Evolutionary conservation across 345 rosid species (phyloP), one percentile per base, ranked within the genome.

Genomic region (Pugionium dolabratum): DNA sequence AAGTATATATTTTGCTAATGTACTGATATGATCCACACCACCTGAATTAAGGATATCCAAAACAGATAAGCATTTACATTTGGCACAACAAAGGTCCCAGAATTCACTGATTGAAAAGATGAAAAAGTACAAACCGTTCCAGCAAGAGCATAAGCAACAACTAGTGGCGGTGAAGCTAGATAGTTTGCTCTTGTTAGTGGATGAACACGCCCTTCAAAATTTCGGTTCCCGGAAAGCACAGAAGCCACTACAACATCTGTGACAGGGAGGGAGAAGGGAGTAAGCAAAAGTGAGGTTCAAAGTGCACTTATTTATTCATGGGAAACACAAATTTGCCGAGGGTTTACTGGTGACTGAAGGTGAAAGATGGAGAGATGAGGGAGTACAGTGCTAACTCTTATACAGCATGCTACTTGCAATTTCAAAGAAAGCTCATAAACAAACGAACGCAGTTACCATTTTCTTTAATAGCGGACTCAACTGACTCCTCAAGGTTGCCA

Each of bases 101-200:
- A 34, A 5, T 25, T 69, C 31, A 31, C 1, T 50, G 42, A 41
- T 8, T 34, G 18, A 36, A 56, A 64, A 56, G 46, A 28, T 49
- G 39, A 30, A 42, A 18, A 28, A 36, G 34, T 65, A 57, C 76
- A 4, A 59, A 70, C 76, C 47, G 90, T 89, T 80, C 96, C 95
- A 37, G 95, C 89, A 69, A 91, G 96, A 34, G 96, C 89, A 77
- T 89, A 91, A 32, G 92, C 96, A 75, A 91, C 96, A 73, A 89
- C 98, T 70, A 84, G 56, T 46, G 96, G 96, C 36, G 98, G 96
- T 33, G 96, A 89, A 58, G 96, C 90, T 65, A 89, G 96, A 73
- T 85, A 91, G 74, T 91, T 89, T 18, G 98, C 95, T 76, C 96
- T 81, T 4, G 89, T 89, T 69, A 78, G 74, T 41, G 96, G 83